These are phyloP conservation scores for Mycena rebaudengoi DNA, from an alignment of 768 basidiomycete genomes.

Conservation along the genomic window DNA sequence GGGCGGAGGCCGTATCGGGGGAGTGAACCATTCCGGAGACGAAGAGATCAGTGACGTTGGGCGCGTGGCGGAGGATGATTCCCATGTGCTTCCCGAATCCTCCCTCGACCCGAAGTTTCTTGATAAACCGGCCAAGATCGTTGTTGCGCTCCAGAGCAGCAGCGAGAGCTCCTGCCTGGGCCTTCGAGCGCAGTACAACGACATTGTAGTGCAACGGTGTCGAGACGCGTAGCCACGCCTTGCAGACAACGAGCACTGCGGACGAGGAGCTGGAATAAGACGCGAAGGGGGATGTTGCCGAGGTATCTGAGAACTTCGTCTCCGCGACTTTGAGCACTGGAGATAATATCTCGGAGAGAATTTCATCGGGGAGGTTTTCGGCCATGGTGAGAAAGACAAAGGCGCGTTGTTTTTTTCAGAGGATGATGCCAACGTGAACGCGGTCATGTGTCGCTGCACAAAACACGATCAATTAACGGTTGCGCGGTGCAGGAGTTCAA, in stretches of 20 bases:
- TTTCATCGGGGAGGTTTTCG: too few relatives aligned
- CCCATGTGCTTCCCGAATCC: constrained; percentile 19
- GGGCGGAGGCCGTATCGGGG: neutral
- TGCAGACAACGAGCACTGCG: too few relatives aligned
- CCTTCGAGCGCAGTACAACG: too few relatives aligned
- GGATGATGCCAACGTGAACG: too few relatives aligned
- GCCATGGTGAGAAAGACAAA: too few relatives aligned
- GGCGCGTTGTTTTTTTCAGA: too few relatives aligned
- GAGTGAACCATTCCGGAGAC: neutral
- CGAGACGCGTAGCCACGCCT: constrained; percentile 33
- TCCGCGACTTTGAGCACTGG: constrained; percentile 28
- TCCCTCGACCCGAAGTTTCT: constrained; percentile 34
- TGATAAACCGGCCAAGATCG: too few relatives aligned
- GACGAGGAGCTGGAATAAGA: constrained; percentile 21
- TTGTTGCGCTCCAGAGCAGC: too few relatives aligned
- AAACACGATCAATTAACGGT: too few relatives aligned
- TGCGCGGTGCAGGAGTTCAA: too few relatives aligned
- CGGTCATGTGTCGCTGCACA: too few relatives aligned
- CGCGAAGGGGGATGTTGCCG: constrained; percentile 19
- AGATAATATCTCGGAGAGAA: constrained; percentile 24
- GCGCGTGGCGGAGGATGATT: neutral
- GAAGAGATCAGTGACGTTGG: neutral
- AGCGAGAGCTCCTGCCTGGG: too few relatives aligned
- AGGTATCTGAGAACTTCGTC: constrained; percentile 19
- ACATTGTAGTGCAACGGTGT: constrained; percentile 34